Conservation (phyloP, 345 rosid species). For the Gossypium sturtianum region DNA sequence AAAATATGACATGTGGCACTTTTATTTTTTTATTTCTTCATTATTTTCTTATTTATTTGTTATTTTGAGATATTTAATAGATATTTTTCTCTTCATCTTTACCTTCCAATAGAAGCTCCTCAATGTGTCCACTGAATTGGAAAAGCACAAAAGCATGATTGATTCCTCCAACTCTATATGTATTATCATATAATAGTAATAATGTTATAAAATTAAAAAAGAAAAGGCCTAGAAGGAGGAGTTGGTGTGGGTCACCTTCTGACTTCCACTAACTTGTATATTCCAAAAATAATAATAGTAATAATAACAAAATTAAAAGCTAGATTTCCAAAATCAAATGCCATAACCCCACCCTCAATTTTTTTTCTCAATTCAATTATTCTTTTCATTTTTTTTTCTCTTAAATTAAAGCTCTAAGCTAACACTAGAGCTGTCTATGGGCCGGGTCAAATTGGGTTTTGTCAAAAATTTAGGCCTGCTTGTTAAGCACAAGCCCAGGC, state of each 20-base stretch:
- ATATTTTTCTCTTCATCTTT: not conserved
- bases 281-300: conserved; percentile 50
- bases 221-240: not conserved
- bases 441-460: rapidly evolving
- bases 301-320: conserved; percentile 47
- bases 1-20: not conserved
- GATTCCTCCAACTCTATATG: conserved; percentile 1
- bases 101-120: conserved; percentile 42
- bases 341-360: conserved; percentile 17
- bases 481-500: rapidly evolving
- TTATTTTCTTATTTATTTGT: no score
- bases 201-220: no score
- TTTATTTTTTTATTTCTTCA: no score
- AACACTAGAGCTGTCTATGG: rapidly evolving
- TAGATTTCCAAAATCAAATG: conserved; percentile 56
- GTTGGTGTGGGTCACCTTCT: conserved; percentile 50
- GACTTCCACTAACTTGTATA: conserved; percentile 78
- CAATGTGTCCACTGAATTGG: conserved; percentile 44
- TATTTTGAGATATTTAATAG: no score
- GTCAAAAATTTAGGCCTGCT: rapidly evolving
- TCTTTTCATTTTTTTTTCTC: conserved; percentile 20
- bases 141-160: conserved; percentile 33
- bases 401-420: conserved; percentile 6
- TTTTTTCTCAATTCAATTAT: conserved; percentile 47
- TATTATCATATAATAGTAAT: no score